Evolutionary conservation across 805 yeast species (phyloP), one percentile per base, ranked within the genome.

Genomic region (Wickerhamiella brachini): DNA sequence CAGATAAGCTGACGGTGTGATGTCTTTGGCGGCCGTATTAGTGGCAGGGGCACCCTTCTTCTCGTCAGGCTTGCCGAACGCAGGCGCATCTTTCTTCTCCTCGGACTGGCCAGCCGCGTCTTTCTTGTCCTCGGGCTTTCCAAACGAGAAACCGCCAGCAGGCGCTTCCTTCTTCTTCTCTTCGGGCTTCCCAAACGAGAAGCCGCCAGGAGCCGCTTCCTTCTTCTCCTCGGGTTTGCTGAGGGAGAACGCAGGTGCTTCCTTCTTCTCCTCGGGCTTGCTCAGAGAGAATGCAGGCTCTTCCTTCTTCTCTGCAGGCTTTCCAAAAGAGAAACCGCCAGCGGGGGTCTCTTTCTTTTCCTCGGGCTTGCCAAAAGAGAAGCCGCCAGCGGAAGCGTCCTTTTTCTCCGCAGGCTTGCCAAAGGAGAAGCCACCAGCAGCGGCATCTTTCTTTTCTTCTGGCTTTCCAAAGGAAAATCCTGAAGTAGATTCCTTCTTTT

Each of bases 1-100:
- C 38, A 93, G 75, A 4, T 95, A 65, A 20, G 64, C 62, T 15
- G 69, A 63, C 3, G 69, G 64, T 4, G 61, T 79, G 3, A 87
- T 83, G 52, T 80, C 74, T 41, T 59, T 29, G 13, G 51, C 39
- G 5, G n/a, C n/a, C n/a, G n/a, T n/a, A n/a, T n/a, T n/a, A n/a
- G n/a, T n/a, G n/a, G n/a, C n/a, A n/a, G n/a, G n/a, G n/a, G n/a
- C n/a, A n/a, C n/a, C n/a, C n/a, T n/a, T n/a, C n/a, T n/a, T n/a
- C n/a, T n/a, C 20, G 34, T 31, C 21, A 13, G 41, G 41, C 18
- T 37, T 22, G 26, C 31, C 44, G 23, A 46, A 50, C 2, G 45
- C 20, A 7, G 44, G 45, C 12, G 34, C 34, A 9, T 7, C 15
- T 20, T 46, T 45, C 37, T 54, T 39, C 24, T 50, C 46, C 17